Evolutionary conservation across 345 rosid species (phyloP).

Genomic region (Cardamine resedifolia): DNA sequence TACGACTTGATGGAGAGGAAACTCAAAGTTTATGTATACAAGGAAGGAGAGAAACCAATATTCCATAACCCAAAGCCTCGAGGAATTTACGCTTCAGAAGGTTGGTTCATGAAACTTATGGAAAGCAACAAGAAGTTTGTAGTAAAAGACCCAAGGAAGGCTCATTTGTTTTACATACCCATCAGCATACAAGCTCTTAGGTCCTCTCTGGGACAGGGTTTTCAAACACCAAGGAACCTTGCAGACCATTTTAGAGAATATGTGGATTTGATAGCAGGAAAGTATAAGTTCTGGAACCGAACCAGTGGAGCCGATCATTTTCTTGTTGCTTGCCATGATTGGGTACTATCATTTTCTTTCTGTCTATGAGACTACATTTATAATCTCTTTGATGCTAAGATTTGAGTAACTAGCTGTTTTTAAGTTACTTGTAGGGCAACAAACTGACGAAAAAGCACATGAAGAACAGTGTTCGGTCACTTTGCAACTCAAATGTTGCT

Average conservation of each 20-base stretch:
- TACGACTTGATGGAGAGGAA: slow-evolving; percentile 73
- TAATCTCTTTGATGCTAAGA: neutral
- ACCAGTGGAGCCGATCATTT: slow-evolving; percentile 86
- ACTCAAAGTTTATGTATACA: slow-evolving; percentile 74
- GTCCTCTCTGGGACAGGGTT: slow-evolving; percentile 43
- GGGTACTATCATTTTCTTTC: slow-evolving; percentile 52
- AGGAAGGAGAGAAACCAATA: slow-evolving; percentile 80
- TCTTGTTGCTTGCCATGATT: slow-evolving; percentile 92
- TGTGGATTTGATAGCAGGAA: slow-evolving; percentile 53
- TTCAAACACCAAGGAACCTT: slow-evolving; percentile 42
- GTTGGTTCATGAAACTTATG: slow-evolving; percentile 92
- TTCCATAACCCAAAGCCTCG: slow-evolving; percentile 70
- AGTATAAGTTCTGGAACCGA: slow-evolving; percentile 82
- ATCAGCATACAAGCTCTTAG: slow-evolving; percentile 64
- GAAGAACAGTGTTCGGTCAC: slow-evolving; percentile 63
- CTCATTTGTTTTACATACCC: slow-evolving; percentile 86
- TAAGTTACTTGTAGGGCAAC: slow-evolving; percentile 61
- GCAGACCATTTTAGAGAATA: slow-evolving; percentile 54
- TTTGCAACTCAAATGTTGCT: slow-evolving; percentile 77
- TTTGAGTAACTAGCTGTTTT: too few relatives aligned
- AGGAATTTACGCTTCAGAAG: slow-evolving; percentile 91
- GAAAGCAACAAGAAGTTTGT: slow-evolving; percentile 70
- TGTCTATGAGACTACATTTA: neutral
- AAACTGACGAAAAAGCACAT: slow-evolving; percentile 51
- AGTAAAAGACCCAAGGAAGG: slow-evolving; percentile 74